Evolutionary conservation across 192 early-diverging fungal genomes (phyloP), one percentile per base, ranked within the genome.

Genomic region (Oehlia diaphana): DNA sequence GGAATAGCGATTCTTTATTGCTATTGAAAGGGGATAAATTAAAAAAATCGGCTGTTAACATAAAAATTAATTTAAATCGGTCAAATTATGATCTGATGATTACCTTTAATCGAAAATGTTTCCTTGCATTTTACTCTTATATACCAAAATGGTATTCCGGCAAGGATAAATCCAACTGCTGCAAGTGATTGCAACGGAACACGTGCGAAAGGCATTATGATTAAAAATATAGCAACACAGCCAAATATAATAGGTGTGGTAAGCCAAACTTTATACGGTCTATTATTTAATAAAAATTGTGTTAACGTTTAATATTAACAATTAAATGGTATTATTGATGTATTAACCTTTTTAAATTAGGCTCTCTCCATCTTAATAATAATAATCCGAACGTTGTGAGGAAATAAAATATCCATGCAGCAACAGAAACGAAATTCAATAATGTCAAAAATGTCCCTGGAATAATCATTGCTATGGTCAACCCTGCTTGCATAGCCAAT

Each of bases 371-470:
- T 26, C 94, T 83, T 77, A 95, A 81, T 62, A 80, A 50, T 35
- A 65, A n/a, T 58, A 80, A 63, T 21, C 53, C 42, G 19, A 64
- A 61, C 13, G 65, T 63, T 10, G 69, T 61, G 19, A 82, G 77
- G 13, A 82, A 83, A 82, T 86, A 86, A 87, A 85, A 90, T 79
- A 91, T 70, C 94, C 94, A 95, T 3, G 92, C 89, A 39, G 89
- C 87, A 16, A 94, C 90, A 21, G 91, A 91, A 82, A 92, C 95
- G 72, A 95, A 92, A 71, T 91, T 94, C 49, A 95, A 90, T 6
- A 95, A 86, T 5, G 85, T 86, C n/a, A 82, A 86, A 76, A 94
- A 94, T 16, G 85, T 83, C 9, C 93, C 94, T 2, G 90, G 80
- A 9, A 90, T 58, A 58, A 93, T 89, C 83, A 91, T 90, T n/a